phyloP scores from a whole-genome alignment of 176 grass and related monocot species.

The Bromus sterilis region DNA sequence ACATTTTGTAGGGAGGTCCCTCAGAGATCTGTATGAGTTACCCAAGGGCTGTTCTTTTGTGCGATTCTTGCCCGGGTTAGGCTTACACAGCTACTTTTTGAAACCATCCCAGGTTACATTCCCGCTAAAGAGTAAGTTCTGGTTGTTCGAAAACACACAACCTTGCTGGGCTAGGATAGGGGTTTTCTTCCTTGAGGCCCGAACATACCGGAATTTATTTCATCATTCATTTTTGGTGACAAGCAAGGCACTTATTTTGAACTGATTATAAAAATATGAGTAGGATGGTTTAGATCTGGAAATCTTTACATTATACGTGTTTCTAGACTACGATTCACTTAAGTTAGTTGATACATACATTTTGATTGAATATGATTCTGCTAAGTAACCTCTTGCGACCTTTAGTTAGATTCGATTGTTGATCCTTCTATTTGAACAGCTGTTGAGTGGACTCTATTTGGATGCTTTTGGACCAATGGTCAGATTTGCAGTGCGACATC shows the following conservation, averaged over 20 bases:
- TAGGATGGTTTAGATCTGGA: background rate
- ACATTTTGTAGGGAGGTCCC: background rate
- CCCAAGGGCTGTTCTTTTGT: background rate
- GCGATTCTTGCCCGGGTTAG: background rate
- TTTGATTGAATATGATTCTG: background rate
- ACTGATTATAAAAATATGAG: background rate
- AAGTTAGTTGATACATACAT: background rate
- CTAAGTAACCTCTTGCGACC: background rate
- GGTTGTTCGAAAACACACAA: background rate
- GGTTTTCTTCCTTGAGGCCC: background rate
- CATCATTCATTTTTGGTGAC: background rate
- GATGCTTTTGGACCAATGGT: slow-evolving; percentile 99
- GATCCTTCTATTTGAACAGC: slow-evolving; percentile 47
- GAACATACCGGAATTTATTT: background rate
- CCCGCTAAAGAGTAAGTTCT: background rate
- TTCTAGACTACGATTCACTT: background rate
- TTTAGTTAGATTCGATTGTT: slow-evolving; percentile 10
- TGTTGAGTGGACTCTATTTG: slow-evolving; percentile 97
- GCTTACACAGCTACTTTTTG: background rate
- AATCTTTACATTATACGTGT: background rate
- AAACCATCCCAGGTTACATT: background rate
- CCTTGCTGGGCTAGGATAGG: background rate
- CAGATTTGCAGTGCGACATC: slow-evolving; percentile 99
- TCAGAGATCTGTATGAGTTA: background rate
- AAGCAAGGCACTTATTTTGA: background rate